Base-by-base conservation (phyloP, 1,139 yeast genomes). In the Taiozyma sp. region DNA sequence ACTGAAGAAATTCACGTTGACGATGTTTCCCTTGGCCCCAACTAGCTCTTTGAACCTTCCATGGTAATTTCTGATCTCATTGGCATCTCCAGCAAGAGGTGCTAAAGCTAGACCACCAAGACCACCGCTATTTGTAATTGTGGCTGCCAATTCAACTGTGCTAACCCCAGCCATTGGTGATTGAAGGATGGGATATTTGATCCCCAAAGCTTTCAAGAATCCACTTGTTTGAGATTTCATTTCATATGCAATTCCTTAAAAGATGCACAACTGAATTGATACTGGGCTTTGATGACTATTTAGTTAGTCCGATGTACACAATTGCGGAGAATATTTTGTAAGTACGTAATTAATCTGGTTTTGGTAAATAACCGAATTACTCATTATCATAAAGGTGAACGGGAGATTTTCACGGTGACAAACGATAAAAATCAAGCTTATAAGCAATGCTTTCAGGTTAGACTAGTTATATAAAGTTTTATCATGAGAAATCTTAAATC, bases 151-250 rank as follows among this genome's bases (percentile, higher is more conserved):
- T 34, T 64, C 63, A 2, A 70, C 64, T 0, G 79, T 75, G 26
- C 75, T 67, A 2, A 76, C 69, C 1, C 81, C 81, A 0, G 81
- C 81, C 82, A 78, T 78, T 32, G 82, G 82, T 1, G 81, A 70
- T 56, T 76, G 80, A 37, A 77, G 62, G 2, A 78, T 63, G 2
- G 81, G 81, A 34, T 63, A 56, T 28, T 56, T 62, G 14, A 72
- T 16, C 55, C 67, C 54, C 59, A 62, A 55, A 2, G 47, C 43
- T 10, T 50, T 45, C 11, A 54, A 29, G 41, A 61, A 57, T 2
- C 45, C 39, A 2, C 41, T 30, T 2, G 50, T 26, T 43, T 58
- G 61, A 9, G 57, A 22, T n/a, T 49, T 49, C 61, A 56, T 57
- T 24, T 10, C 14, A 4, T 37, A 24, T 24, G 19, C 19, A 19